Evolutionary conservation across 148 eudicot species (phyloP).

Genomic region (Salicornia ramosissima): DNA sequence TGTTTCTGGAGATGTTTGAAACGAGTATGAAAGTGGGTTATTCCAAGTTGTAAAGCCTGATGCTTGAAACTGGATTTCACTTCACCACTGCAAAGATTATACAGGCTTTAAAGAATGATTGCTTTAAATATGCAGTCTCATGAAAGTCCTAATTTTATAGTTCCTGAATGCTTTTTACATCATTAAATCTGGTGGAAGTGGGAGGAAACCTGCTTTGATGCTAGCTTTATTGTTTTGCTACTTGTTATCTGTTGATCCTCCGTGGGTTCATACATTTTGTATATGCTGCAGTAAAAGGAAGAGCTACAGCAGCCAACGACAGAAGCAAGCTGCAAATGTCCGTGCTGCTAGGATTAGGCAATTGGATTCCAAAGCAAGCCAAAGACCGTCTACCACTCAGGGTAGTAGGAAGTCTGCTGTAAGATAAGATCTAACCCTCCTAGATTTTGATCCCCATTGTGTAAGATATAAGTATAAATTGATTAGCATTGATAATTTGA

Average conservation of each 20-base stretch:
- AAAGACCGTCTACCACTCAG: slow-evolving; percentile 32
- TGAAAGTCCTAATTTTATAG: not conserved
- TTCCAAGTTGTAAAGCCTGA: no score
- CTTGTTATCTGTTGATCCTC: not conserved
- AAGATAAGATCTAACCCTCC: not conserved
- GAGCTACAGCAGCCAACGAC: slow-evolving; percentile 47
- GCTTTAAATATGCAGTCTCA: not conserved
- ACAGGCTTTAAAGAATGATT: no score
- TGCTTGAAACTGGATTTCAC: no score
- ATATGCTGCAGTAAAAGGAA: slow-evolving; percentile 61
- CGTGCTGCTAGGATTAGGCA: slow-evolving; percentile 51
- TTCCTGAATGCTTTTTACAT: not conserved
- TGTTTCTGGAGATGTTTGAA: no score
- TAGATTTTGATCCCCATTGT: not conserved
- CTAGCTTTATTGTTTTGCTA: not conserved
- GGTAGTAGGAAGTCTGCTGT: slow-evolving; percentile 31
- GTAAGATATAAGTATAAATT: slow-evolving; percentile 13
- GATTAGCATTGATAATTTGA: not conserved
- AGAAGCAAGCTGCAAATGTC: slow-evolving; percentile 56
- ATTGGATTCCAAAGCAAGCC: slow-evolving; percentile 37
- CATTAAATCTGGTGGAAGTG: no score
- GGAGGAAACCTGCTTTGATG: not conserved
- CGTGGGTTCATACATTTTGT: not conserved
- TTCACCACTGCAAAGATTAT: no score
- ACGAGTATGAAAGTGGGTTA: no score